A percentile compares a stretch with the other conserved stretches of the same genome.
phyloP scores from a whole-genome alignment of 2,329 filamentous ascomycete species.

The Metarhizium sp. region DNA sequence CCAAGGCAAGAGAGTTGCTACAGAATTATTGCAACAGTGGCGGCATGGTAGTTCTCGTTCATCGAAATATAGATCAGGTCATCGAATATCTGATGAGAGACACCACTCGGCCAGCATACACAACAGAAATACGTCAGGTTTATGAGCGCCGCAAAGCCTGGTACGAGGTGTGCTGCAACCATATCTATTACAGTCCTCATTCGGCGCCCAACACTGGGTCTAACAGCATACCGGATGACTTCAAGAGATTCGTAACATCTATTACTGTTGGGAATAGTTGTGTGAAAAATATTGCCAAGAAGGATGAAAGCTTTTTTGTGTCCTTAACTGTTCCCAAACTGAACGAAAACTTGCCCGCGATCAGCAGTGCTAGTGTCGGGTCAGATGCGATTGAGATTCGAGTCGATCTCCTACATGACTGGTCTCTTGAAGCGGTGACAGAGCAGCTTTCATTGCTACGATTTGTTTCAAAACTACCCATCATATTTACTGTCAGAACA shows the following conservation, averaged over 20 bases:
- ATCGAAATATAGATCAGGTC: slow-evolving; percentile 78
- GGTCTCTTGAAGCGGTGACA: slow-evolving; percentile 65
- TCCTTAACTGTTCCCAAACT: slow-evolving; percentile 78
- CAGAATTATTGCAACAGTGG: slow-evolving; percentile 63
- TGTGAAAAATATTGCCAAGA: slow-evolving; percentile 32
- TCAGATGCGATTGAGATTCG: slow-evolving; percentile 89
- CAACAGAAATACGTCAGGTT: slow-evolving; percentile 84
- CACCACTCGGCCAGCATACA: slow-evolving; percentile 84
- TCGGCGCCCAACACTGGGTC: slow-evolving; percentile 18
- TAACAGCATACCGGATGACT: slow-evolving; percentile 23
- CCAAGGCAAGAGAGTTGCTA: slow-evolving; percentile 69
- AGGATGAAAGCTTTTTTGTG: slow-evolving; percentile 82
- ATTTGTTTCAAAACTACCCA: slow-evolving; percentile 60
- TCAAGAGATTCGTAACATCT: slow-evolving; percentile 27
- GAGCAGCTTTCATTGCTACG: slow-evolving; percentile 75
- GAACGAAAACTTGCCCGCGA: slow-evolving; percentile 47
- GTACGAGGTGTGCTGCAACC: slow-evolving; percentile 90
- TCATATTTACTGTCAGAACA: slow-evolving; percentile 90
- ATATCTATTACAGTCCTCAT: slow-evolving; percentile 80
- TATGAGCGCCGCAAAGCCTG: slow-evolving; percentile 83
- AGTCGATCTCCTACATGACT: slow-evolving; percentile 80
- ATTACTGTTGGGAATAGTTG: slow-evolving; percentile 34
- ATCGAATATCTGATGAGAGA: slow-evolving; percentile 83
- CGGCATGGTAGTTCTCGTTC: slow-evolving; percentile 78
- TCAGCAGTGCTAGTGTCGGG: slow-evolving; percentile 69